Conservation (phyloP, 345 rosid genomes). For the Euphorbia peplus region DNA sequence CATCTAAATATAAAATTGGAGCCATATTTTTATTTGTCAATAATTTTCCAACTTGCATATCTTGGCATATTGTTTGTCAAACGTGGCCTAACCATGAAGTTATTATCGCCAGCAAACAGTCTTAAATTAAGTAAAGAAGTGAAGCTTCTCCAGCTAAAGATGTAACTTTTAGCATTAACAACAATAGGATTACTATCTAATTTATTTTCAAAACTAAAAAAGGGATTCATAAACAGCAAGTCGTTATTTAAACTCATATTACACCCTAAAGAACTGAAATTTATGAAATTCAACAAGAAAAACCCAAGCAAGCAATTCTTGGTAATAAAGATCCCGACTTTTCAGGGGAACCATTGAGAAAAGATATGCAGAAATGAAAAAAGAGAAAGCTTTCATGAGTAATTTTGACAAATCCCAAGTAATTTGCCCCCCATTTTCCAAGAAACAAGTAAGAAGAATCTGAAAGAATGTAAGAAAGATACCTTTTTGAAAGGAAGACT, state of each 20-base stretch:
- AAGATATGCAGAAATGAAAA: background rate
- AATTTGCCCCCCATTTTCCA: conserved; percentile 9
- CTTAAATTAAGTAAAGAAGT: background rate
- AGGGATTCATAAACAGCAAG: background rate
- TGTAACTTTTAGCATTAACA: background rate
- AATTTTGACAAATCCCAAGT: conserved; percentile 10
- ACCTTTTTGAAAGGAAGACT: conserved; percentile 1
- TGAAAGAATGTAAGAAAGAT: background rate
- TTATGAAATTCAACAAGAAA: background rate
- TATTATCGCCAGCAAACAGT: background rate
- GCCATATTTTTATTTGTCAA: background rate
- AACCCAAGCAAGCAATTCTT: background rate
- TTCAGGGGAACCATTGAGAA: background rate
- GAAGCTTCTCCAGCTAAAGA: background rate
- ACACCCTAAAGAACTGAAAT: background rate
- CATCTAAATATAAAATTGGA: background rate
- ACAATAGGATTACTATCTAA: background rate
- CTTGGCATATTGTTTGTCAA: background rate
- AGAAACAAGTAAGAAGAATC: conserved; percentile 5
- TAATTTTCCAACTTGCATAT: background rate
- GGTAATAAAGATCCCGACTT: background rate
- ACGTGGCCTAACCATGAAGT: background rate
- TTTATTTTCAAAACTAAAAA: background rate
- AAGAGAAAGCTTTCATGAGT: background rate
- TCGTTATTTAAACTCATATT: background rate